Evolutionary conservation across 352 stramenopile genomes (phyloP), one percentile per base, ranked within the genome.

Genomic region (Globisporangium emineosum): DNA sequence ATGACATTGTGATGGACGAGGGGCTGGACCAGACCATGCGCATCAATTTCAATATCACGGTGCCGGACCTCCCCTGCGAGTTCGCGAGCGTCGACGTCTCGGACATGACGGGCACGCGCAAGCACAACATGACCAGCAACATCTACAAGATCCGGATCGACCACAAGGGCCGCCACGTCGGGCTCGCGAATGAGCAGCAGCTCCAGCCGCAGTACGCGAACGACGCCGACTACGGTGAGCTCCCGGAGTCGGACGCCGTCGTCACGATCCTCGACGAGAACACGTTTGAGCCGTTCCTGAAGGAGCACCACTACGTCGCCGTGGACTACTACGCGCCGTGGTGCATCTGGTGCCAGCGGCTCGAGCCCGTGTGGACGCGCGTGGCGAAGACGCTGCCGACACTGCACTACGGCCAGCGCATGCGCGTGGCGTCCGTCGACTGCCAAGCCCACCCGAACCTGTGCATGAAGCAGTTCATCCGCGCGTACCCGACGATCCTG

Each of bases 41-140:
- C 60, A 97, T 99, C 55, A 99, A 99, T 76, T 99, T 99, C 71
- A 99, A 99, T 80, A 98, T 99, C 70, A 99, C 96, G 33, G 84
- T 99, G 51, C 88, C 98, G 33, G 94, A 99, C 77, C 67, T 99
- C 21, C 94, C 97, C 25, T 99, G 97, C 75, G 96, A 99, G 76
- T 99, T 97, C 70, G 94, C 98, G 9, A 90, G 76, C 23, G 89
- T 99, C 6, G 97, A 99, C 75, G 93, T 99, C 7, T 98, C 93
- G 65, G 97, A 99, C 78, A 95, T 98, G 70, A 95, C 98, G 52
- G 97, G 97, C 63, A 98, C 93, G 56, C 97, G 98, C 66, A 96
- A 96, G 71, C 91, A 98, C 75, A 99, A 99, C 84, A 97, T 99
- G 70, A 99, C 96, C 63, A 98, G 97, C 68, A 98, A 99, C 80